A percentile compares a stretch with the other conserved stretches of the same genome.
Evolutionary conservation across 768 basidiomycete genomes (phyloP).

Genomic region (Leccinum variicolor): DNA sequence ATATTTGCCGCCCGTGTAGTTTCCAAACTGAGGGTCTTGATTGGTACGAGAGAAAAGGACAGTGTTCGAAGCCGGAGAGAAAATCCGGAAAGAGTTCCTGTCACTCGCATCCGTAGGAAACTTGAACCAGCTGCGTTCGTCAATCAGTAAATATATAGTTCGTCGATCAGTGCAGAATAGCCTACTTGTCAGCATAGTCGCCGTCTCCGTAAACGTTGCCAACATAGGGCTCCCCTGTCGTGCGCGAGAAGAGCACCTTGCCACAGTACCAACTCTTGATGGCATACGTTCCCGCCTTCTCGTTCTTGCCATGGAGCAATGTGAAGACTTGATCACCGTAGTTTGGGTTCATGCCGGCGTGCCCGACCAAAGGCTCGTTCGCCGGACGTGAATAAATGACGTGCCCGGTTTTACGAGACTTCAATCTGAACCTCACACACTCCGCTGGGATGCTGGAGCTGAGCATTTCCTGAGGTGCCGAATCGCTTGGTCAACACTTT

Average conservation of each 20-base stretch:
- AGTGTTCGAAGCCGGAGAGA: no score
- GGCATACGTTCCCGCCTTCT: neutral
- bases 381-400: neutral
- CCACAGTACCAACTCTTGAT: constrained; percentile 7
- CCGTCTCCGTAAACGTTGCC: no score
- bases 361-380: neutral
- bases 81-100: no score
- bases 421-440: neutral
- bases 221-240: no score
- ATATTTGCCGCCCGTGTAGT: no score
- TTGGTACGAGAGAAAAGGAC: no score
- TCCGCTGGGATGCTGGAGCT: neutral
- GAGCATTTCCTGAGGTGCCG: neutral
- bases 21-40: no score
- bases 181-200: no score
- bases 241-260: constrained; percentile 2
- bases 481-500: neutral
- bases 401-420: neutral
- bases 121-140: no score
- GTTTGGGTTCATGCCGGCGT: neutral
- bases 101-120: no score
- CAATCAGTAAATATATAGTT: no score
- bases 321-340: constrained; percentile 2
- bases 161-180: no score
- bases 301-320: neutral